A percentile compares a stretch with the other conserved stretches of the same genome.
Evolutionary conservation across 192 early-diverging fungal species (phyloP).

Genomic region (Coemansia sp.): DNA sequence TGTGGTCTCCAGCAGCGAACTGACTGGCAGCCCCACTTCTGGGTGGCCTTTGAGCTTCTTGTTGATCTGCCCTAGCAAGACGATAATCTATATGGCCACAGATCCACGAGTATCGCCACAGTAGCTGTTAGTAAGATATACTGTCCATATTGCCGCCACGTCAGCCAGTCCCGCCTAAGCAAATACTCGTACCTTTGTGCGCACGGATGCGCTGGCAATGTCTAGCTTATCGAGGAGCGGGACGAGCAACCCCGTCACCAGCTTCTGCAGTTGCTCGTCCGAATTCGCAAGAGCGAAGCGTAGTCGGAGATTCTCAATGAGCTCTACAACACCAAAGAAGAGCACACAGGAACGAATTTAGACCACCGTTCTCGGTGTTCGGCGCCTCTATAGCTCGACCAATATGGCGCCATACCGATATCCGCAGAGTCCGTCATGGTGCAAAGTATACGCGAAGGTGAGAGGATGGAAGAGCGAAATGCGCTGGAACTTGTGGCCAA

Average conservation of each 20-base stretch:
- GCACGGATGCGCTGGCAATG: constrained; percentile 41
- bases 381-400: too few species aligned
- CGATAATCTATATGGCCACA: constrained; percentile 54
- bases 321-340: constrained; percentile 21
- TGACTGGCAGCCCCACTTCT: constrained; percentile 57
- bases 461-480: not conserved
- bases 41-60: constrained; percentile 67
- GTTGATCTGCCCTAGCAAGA: constrained; percentile 76
- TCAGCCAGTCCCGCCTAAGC: too few species aligned
- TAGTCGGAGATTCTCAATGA: constrained; percentile 62
- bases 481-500: too few species aligned
- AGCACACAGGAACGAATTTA: not conserved
- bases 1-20: constrained; percentile 56
- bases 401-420: constrained; percentile 4
- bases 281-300: constrained; percentile 57
- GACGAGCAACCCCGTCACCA: constrained; percentile 49
- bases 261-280: constrained; percentile 51
- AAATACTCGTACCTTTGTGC: constrained; percentile 46
- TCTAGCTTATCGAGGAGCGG: constrained; percentile 59
- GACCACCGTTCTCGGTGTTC: too few species aligned
- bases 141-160: too few species aligned
- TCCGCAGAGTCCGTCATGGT: constrained; percentile 20
- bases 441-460: not conserved
- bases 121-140: too few species aligned
- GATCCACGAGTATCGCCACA: too few species aligned